These are phyloP conservation scores for Alternaria conjuncta DNA, from an alignment of 2,329 filamentous ascomycete genomes.

Conservation along the genomic window DNA sequence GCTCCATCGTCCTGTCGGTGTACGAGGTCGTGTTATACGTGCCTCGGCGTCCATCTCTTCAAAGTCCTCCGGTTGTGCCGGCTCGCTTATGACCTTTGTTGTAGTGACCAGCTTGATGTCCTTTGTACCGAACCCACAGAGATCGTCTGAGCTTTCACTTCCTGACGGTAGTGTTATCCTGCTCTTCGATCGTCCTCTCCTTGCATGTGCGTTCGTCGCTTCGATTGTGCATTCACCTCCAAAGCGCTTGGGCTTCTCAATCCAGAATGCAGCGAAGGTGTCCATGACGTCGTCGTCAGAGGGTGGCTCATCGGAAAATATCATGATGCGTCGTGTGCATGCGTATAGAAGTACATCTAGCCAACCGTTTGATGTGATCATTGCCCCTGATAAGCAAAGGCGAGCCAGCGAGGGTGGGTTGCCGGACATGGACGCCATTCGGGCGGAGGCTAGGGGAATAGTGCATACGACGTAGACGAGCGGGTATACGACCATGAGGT, in stretches of 20 bases:
- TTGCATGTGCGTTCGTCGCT: conserved; percentile 18
- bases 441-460: conserved; percentile 67
- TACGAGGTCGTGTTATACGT: conserved; percentile 30
- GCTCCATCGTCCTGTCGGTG: conserved; percentile 42
- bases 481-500: conserved; percentile 71
- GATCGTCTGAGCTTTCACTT: conserved; percentile 36
- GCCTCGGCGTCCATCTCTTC: conserved; percentile 41
- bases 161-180: conserved; percentile 23
- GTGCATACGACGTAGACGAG: conserved; percentile 74
- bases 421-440: conserved; percentile 68
- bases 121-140: conserved; percentile 26
- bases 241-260: conserved; percentile 45
- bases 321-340: conserved; percentile 62
- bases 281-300: conserved; percentile 46
- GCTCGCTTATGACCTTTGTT: conserved; percentile 42
- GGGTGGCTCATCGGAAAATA: conserved; percentile 57
- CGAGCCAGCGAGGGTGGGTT: conserved; percentile 53
- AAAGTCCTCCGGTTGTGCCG: conserved; percentile 40
- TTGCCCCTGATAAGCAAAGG: conserved; percentile 60
- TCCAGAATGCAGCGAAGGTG: conserved; percentile 46
- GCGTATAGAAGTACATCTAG: conserved; percentile 66
- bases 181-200: conserved; percentile 17
- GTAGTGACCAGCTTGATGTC: conserved; percentile 48
- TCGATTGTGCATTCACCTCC: conserved; percentile 56
- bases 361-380: conserved; percentile 66